Evolutionary conservation across 1,284 basidiomycete genomes (phyloP), one percentile per base, ranked within the genome.

Genomic region (Hemileia vastatrix): DNA sequence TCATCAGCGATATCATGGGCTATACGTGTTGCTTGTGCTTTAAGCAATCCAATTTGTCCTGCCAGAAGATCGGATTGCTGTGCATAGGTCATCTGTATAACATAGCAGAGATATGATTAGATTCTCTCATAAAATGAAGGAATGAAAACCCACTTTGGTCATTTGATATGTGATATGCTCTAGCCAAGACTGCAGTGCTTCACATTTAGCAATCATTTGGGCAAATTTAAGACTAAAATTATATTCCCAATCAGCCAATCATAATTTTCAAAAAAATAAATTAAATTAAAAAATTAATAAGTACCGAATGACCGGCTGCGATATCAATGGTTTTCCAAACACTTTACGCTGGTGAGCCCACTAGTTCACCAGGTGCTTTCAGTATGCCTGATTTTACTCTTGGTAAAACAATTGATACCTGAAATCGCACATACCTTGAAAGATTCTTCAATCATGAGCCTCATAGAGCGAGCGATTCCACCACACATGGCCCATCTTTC

Each of bases 91-190:
- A 72, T 77, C 49, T 66, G 54, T n/a, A n/a, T 3, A 32, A 49
- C n/a, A n/a, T n/a, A 24, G 19, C 5, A 32, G 5, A 43, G 23
- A 33, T 47, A 61, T 45, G 15, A 63, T 36, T 33, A 27, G n/a
- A n/a, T n/a, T n/a, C 23, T 15, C 19, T 33, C 18, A 19, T 15
- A 23, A 45, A 40, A 23, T 45, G 3, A 43, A 53, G 18, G 19
- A 60, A 11, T 27, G 2, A 23, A 48, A 6, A 44, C 68, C 71
- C 76, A 91, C 91, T 70, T 91, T 85, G 74, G 82, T 84, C 91
- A 94, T 94, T 77, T 94, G 91, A 76, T 86, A 84, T 0, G 90
- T 93, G 66, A 94, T 79, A 72, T 83, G 86, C 78, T 96, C 92
- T 24, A 94, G 78, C 90, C 90, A 95, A 53, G 82, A 83, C 73